Evolutionary conservation across 2,329 filamentous ascomycete genomes (phyloP), one percentile per base, ranked within the genome.

Genomic region (Sclerotiophoma versabilis): DNA sequence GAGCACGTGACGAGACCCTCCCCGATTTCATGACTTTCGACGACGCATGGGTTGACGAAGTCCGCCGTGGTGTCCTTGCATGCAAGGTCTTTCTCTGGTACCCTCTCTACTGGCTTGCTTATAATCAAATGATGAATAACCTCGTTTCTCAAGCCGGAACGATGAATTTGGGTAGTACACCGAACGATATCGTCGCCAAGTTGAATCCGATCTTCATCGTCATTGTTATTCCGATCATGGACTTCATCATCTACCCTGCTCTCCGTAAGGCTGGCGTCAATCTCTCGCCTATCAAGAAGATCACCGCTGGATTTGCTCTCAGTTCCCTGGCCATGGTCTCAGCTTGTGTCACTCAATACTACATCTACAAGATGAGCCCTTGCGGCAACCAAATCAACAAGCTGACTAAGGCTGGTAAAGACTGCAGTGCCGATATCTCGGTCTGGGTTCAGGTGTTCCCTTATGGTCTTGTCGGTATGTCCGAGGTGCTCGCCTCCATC

Each of bases 11-110:
- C 5, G 73, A 75, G 0, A 67, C 81, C 49, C 82, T 84, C 27
- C 88, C 88, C 0, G 44, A 59, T 0, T 91, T 88, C 88, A 92
- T 92, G 87, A 90, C 86, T 0, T 92, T 91, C 62, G 89, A 92
- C 57, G 90, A 92, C 62, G 84, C 84, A 53, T 92, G 88, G 88
- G 89, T 92, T 6, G 88, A 92, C 49, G 88, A 92, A 69, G 86
- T 92, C 39, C 80, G 81, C 47, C 87, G 89, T 72, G 89, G 88
- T 54, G 50, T 72, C 14, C 58, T 66, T 19, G 72, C 74, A 3
- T 77, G 74, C 68, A 70, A 70, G 22, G 71, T 77, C 7, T 77
- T 77, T 52, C 54, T 86, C 52, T 91, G 88, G 79, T 85, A 86
- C 58, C 89, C 89, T 25, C 51, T 72, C 0, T 71, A 68, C 53